Evolutionary conservation across 192 early-diverging fungal genomes (phyloP), one percentile per base, ranked within the genome.

Genomic region (Coemansia sp.): DNA sequence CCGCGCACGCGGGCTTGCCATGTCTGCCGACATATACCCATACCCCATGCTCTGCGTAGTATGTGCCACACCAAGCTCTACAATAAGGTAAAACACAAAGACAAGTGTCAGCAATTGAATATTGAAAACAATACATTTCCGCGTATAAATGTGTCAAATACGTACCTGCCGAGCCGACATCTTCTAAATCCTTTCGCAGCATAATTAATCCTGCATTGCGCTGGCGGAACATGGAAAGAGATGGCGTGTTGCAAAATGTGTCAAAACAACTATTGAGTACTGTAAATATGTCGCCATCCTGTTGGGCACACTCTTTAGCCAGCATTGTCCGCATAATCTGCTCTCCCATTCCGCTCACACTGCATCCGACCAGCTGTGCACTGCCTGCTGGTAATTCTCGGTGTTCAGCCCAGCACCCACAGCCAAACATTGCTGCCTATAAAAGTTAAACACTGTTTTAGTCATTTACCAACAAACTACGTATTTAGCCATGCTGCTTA

Each of bases 401-500:
- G 25, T 10, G 76, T 50, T 90, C 82, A 5, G 92, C 88, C 92
- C 92, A 96, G 41, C 89, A 89, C 1, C 93, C 93, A 23, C 86
- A 75, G 0, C 92, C 92, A 78, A 85, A 93, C 65, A 90, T 71
- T 4, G 93, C 94, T 0, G 94, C 93, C 88, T 89, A 73, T 29
- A 58, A 22, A 14, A 14, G 29, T 7, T 56, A 10, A 37, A 19
- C 5, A 45, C 15, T 9, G 9, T 45, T n/a, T 17, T n/a, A 12
- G 11, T 2, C 0, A 17, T 17, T 45, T 45, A 9, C 14, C 43
- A 5, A 5, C 14, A 3, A 15, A 17, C 43, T 17, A 12, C 14
- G 11, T 45, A n/a, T 45, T 45, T 17, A 17, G 29, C 22, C 5
- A 25, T 9, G 24, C 38, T 48, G 27, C 65, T 72, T 84, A 85